Conservation (phyloP, 1,284 basidiomycete genomes). For the Malassezia caprae region DNA sequence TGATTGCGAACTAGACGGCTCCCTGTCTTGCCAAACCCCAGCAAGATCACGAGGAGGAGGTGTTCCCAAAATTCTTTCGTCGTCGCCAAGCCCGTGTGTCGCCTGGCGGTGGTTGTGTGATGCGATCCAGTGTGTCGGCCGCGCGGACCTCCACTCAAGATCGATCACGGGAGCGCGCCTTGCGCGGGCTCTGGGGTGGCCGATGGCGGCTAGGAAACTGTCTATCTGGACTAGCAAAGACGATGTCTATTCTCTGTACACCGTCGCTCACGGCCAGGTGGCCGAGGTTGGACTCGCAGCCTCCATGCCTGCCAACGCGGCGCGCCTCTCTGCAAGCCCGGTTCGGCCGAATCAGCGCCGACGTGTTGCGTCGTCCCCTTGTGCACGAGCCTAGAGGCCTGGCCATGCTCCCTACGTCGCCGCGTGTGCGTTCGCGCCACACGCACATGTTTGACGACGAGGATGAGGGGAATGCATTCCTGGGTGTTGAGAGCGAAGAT, state of each 20-base stretch:
- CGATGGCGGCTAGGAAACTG: not conserved
- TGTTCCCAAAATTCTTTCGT: conserved; percentile 3
- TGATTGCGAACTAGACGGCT: not conserved
- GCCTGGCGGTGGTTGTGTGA: not conserved
- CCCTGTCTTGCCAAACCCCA: conserved; percentile 1
- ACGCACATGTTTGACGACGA: not conserved
- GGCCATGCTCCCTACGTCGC: conserved; percentile 5
- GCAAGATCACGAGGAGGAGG: not conserved
- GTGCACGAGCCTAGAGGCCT: not conserved
- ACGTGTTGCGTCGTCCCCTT: not conserved
- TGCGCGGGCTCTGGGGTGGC: not conserved
- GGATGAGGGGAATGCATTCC: conserved; percentile 15
- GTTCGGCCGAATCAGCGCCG: not conserved
- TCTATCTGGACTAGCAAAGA: not conserved
- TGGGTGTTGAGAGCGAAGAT: not conserved
- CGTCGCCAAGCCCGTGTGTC: not conserved
- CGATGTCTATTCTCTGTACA: too few relatives aligned
- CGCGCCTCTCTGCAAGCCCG: not conserved
- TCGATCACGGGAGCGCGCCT: not conserved
- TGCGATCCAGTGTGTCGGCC: not conserved
- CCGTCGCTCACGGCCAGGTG: too few relatives aligned
- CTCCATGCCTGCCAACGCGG: not conserved
- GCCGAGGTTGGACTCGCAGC: too few relatives aligned
- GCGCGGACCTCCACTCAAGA: not conserved
- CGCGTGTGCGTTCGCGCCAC: conserved; percentile 2